These are phyloP conservation scores for Pyrenophora tritici-repentis DNA, from an alignment of 2,329 filamentous ascomycete species.

Conservation along the genomic window DNA sequence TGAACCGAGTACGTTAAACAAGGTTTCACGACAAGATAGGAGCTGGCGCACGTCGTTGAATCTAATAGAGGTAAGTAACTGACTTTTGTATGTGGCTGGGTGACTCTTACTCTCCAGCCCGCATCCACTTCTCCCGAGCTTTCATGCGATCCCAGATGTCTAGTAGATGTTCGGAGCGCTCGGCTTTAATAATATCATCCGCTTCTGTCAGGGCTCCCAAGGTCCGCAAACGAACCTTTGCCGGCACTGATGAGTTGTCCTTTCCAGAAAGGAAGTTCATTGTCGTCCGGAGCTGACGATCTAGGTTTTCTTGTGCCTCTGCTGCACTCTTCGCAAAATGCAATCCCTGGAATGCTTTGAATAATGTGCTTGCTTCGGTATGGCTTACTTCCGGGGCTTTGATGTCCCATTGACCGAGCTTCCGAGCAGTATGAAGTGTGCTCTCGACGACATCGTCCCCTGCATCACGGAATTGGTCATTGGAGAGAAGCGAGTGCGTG, in stretches of 20 bases:
- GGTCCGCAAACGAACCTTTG: constrained; percentile 36
- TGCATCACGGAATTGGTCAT: constrained; percentile 64
- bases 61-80: constrained; percentile 54
- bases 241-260: constrained; percentile 30
- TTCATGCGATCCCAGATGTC: constrained; percentile 67
- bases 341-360: constrained; percentile 80
- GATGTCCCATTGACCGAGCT: constrained; percentile 90
- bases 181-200: constrained; percentile 72
- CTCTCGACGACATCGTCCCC: constrained; percentile 67
- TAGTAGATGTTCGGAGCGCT: constrained; percentile 64
- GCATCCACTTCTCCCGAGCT: constrained; percentile 76
- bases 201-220: constrained; percentile 80
- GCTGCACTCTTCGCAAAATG: constrained; percentile 65
- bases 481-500: constrained; percentile 76
- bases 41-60: constrained; percentile 80
- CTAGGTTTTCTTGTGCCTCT: constrained; percentile 62
- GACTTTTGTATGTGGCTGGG: background rate
- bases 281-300: constrained; percentile 62
- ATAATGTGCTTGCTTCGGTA: constrained; percentile 71
- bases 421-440: constrained; percentile 78
- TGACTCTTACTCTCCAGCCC: constrained; percentile 70
- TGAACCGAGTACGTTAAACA: constrained; percentile 78
- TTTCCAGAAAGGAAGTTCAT: constrained; percentile 46
- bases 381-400: constrained; percentile 68
- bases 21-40: constrained; percentile 79